Conservation (phyloP, 345 rosid genomes). For the Orychophragmus violaceus region DNA sequence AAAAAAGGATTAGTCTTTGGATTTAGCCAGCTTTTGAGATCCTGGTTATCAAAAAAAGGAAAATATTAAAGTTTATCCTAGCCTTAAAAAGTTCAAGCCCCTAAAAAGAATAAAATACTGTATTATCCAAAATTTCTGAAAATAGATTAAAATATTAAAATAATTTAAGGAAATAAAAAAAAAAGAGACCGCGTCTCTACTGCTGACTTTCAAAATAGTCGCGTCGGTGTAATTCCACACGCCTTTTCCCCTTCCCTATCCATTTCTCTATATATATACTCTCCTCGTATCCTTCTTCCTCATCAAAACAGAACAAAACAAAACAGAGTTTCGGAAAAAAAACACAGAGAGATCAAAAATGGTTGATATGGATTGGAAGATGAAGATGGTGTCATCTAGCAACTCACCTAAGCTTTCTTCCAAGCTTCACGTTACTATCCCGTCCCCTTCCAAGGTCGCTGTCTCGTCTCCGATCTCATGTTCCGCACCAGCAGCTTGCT, state of each 20-base stretch:
- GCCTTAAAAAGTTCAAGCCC: no score
- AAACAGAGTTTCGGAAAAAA: neutral
- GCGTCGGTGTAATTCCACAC: constrained; percentile 31
- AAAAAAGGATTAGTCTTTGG: no score
- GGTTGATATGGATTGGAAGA: constrained; percentile 74
- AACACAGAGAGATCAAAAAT: constrained; percentile 23
- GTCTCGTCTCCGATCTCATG: constrained; percentile 34
- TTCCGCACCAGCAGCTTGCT: constrained; percentile 46
- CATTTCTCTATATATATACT: constrained; percentile 15
- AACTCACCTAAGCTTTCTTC: constrained; percentile 16
- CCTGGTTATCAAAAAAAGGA: no score
- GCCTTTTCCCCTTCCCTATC: constrained; percentile 12
- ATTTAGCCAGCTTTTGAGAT: no score
- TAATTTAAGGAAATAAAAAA: neutral
- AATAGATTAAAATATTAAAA: neutral
- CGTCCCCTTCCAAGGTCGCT: constrained; percentile 18
- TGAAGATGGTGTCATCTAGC: constrained; percentile 50
- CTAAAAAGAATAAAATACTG: neutral
- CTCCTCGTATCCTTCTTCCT: constrained; percentile 8
- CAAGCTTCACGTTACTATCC: constrained; percentile 52
- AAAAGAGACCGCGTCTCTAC: constrained; percentile 27
- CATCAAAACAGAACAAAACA: neutral
- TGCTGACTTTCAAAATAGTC: constrained; percentile 23
- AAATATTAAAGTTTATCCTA: neutral
- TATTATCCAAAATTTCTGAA: constrained; percentile 17